Percentiles rank a stretch among this genome's conserved stretches.
phyloP scores from a whole-genome alignment of 1,284 basidiomycete genomes.

The Sanghuangporus sanghuang region DNA sequence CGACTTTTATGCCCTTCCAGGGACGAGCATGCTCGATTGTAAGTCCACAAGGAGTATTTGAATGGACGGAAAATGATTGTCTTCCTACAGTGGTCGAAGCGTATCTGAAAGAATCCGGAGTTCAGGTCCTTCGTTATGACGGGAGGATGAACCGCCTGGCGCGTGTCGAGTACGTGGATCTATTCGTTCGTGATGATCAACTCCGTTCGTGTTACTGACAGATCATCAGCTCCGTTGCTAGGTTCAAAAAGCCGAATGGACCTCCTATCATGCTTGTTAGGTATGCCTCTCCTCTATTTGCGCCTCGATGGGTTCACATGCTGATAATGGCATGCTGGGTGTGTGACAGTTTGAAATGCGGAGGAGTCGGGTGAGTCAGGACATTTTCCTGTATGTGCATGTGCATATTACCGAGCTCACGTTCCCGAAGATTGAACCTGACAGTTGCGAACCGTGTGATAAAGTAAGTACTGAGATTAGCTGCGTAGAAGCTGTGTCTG shows the following conservation, averaged over 20 bases:
- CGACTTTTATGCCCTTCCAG: conserved; percentile 31
- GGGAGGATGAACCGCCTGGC: conserved; percentile 53
- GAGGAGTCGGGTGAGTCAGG: conserved; percentile 52
- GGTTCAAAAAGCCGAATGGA: conserved; percentile 48
- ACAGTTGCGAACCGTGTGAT: conserved; percentile 63
- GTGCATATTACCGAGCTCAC: neutral
- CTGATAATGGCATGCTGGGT: neutral
- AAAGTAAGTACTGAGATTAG: conserved; percentile 37
- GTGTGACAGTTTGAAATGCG: conserved; percentile 49
- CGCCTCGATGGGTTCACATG: neutral
- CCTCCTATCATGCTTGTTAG: conserved; percentile 61
- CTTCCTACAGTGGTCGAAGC: conserved; percentile 41
- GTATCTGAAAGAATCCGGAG: conserved; percentile 50
- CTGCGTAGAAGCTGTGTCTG: neutral
- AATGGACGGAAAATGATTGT: neutral
- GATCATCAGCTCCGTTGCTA: conserved; percentile 29
- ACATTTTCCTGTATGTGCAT: too few species aligned
- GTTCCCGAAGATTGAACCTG: conserved; percentile 41
- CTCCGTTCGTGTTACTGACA: neutral
- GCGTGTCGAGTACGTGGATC: conserved; percentile 34
- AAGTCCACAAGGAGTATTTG: conserved; percentile 1
- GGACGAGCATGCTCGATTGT: conserved; percentile 66
- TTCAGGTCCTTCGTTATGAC: conserved; percentile 57
- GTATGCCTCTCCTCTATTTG: conserved; percentile 26
- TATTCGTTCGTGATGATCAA: neutral